Conservation (phyloP, 2,329 filamentous ascomycete species). For the Calycina marina region DNA sequence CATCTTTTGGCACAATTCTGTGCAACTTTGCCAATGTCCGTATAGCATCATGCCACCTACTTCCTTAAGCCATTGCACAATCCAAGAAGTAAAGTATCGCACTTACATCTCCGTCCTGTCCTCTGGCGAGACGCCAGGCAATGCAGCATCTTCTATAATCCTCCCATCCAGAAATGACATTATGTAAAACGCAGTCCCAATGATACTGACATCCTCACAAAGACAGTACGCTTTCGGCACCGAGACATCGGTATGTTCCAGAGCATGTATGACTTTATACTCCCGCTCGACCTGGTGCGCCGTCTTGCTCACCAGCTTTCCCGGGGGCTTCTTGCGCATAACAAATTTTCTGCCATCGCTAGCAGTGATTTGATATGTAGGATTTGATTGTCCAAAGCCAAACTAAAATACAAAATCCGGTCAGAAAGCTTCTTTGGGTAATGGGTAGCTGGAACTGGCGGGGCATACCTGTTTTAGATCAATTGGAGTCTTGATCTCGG, state of each 20-base stretch:
- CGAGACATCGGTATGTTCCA: conserved; percentile 66
- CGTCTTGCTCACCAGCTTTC: conserved; percentile 78
- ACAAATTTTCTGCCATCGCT: conserved; percentile 61
- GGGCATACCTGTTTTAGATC: conserved; percentile 70
- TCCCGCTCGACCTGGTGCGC: conserved; percentile 96
- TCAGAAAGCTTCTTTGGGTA: neutral
- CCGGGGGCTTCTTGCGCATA: conserved; percentile 96
- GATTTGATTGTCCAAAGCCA: conserved; percentile 93
- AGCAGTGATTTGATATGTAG: conserved; percentile 81
- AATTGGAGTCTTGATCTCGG: conserved; percentile 67
- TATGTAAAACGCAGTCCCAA: conserved; percentile 91
- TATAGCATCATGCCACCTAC: conserved; percentile 69
- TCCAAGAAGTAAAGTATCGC: neutral
- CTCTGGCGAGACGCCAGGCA: conserved; percentile 54
- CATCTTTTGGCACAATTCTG: conserved; percentile 47
- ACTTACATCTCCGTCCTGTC: conserved; percentile 59
- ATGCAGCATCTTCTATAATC: conserved; percentile 77
- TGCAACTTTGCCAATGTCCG: conserved; percentile 78
- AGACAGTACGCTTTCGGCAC: conserved; percentile 73
- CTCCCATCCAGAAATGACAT: conserved; percentile 93
- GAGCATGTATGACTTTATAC: conserved; percentile 76
- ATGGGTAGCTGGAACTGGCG: neutral
- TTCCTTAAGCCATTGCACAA: conserved; percentile 2
- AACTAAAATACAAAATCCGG: conserved; percentile 53
- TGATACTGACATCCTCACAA: conserved; percentile 65